Conservation (phyloP, 2,329 filamentous ascomycete species). For the Lasiodiplodia hormozganensis region DNA sequence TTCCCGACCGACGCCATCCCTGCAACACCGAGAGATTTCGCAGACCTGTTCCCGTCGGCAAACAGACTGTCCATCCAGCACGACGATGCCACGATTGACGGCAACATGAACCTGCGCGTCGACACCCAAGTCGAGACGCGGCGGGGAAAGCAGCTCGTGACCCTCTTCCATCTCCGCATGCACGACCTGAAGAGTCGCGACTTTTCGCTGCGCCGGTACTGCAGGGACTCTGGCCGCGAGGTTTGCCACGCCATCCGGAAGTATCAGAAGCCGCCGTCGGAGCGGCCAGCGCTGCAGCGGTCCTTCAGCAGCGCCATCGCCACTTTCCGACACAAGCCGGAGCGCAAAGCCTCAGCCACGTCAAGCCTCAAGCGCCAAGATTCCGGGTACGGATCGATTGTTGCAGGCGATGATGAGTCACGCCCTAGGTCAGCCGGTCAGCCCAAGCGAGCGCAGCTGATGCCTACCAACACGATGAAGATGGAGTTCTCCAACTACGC, state of each 20-base stretch:
- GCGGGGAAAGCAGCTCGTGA: slow-evolving; percentile 68
- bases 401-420: slow-evolving; percentile 35
- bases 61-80: slow-evolving; percentile 83
- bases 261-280: slow-evolving; percentile 62
- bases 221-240: slow-evolving; percentile 89
- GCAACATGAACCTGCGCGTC: slow-evolving; percentile 94
- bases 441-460: slow-evolving; percentile 44
- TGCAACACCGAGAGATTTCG: slow-evolving; percentile 83
- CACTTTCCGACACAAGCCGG: slow-evolving; percentile 62
- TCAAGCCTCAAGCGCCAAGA: slow-evolving; percentile 61
- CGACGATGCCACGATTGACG: slow-evolving; percentile 87
- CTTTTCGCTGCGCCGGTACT: slow-evolving; percentile 91
- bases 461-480: slow-evolving; percentile 79
- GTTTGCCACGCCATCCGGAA: slow-evolving; percentile 84
- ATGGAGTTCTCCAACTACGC: slow-evolving; percentile 98
- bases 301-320: slow-evolving; percentile 67
- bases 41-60: slow-evolving; percentile 83
- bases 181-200: slow-evolving; percentile 85
- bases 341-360: slow-evolving; percentile 52
- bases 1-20: slow-evolving; percentile 72
- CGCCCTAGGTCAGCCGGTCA: slow-evolving; percentile 44
- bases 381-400: slow-evolving; percentile 64
- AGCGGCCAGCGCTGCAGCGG: slow-evolving; percentile 61
- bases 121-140: slow-evolving; percentile 73
- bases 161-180: slow-evolving; percentile 94